Percentiles rank a stretch among this genome's conserved stretches.
Evolutionary conservation across 2,329 filamentous ascomycete species (phyloP).

Genomic region (Dactylellina drechsleri): DNA sequence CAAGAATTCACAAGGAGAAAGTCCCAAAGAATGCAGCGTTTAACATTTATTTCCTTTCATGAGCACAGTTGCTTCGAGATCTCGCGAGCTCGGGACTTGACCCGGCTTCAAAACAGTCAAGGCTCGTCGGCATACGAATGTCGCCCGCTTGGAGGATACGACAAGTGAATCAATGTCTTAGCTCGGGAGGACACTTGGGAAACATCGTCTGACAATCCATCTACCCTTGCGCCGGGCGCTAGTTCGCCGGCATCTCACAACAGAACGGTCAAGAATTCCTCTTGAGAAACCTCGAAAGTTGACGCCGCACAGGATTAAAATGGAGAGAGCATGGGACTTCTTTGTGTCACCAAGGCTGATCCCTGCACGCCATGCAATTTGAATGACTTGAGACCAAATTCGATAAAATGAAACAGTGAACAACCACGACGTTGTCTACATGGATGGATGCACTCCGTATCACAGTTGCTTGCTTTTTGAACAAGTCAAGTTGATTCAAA

Average conservation of each 20-base stretch:
- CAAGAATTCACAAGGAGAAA: not conserved
- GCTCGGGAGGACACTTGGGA: not conserved
- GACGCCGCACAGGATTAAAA: not conserved
- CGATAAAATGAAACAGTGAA: no score
- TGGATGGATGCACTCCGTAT: not conserved
- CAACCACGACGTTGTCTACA: no score
- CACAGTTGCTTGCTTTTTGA: no score
- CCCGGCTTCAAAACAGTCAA: slow-evolving; percentile 5
- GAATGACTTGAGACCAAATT: no score
- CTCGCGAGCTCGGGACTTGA: slow-evolving; percentile 18
- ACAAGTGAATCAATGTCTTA: slow-evolving; percentile 5
- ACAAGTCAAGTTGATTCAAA: not conserved
- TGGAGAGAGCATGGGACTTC: slow-evolving; percentile 2
- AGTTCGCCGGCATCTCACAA: not conserved
- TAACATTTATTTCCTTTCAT: slow-evolving; percentile 13
- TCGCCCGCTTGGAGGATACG: not conserved
- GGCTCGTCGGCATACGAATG: slow-evolving; percentile 2
- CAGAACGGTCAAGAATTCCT: not conserved
- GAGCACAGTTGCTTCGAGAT: no score
- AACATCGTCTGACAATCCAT: not conserved
- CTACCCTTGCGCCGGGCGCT: not conserved
- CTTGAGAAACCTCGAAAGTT: not conserved
- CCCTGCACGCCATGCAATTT: not conserved
- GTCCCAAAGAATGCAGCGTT: not conserved
- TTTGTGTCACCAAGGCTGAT: slow-evolving; percentile 14